phyloP scores from a whole-genome alignment of 106 monocot genomes.

The Ottelia alismoides region DNA sequence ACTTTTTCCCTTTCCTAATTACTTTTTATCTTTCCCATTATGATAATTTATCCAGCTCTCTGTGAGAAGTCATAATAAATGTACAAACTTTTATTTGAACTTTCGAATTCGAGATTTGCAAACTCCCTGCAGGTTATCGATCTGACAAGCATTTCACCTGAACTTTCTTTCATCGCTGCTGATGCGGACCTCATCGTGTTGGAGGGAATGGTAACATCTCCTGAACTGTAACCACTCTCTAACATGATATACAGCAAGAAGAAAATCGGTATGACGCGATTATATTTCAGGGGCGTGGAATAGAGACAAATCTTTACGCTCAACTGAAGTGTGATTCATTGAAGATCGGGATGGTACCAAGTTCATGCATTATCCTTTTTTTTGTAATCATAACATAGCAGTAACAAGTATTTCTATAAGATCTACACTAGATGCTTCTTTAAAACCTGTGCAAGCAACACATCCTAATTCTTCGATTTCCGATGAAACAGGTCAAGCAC shows the following conservation, averaged over 20 bases:
- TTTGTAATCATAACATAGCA: too few species aligned
- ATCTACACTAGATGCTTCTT: too few species aligned
- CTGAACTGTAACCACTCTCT: background rate
- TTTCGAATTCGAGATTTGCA: too few species aligned
- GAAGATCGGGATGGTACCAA: slow-evolving; percentile 96
- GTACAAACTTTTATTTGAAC: too few species aligned
- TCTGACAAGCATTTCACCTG: slow-evolving; percentile 63
- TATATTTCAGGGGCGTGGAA: slow-evolving; percentile 41
- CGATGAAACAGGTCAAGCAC: slow-evolving; percentile 99
- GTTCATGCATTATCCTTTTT: too few species aligned
- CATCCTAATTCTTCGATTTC: too few species aligned
- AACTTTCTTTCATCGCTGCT: slow-evolving; percentile 66
- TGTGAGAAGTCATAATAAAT: too few species aligned
- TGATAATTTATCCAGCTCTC: too few species aligned
- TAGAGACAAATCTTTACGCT: slow-evolving; percentile 89
- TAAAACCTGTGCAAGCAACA: too few species aligned
- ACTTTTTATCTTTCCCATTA: too few species aligned
- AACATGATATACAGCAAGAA: background rate
- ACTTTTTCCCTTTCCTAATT: background rate
- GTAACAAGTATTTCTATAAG: too few species aligned
- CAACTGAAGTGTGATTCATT: slow-evolving; percentile 89
- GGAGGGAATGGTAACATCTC: slow-evolving; percentile 72
- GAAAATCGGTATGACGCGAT: background rate
- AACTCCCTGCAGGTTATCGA: slow-evolving; percentile 86
- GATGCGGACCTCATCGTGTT: slow-evolving; percentile 87